Evolutionary conservation across 2,329 filamentous ascomycete genomes (phyloP).

Genomic region (Huntiella omanensis): DNA sequence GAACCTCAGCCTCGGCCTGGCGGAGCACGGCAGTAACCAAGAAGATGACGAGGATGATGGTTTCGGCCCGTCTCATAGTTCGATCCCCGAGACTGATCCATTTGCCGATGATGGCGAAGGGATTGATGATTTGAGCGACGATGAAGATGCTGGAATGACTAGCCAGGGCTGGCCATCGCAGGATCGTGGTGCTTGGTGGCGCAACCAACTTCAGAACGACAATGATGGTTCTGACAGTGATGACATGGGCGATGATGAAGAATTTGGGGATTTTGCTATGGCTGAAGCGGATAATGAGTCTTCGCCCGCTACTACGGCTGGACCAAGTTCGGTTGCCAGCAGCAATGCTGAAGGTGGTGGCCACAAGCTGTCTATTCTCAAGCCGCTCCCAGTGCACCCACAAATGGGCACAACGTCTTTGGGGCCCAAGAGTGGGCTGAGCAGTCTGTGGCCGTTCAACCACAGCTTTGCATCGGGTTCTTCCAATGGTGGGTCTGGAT

Average conservation of each 20-base stretch:
- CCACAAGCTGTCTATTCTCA: conserved; percentile 28
- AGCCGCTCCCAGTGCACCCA: conserved; percentile 35
- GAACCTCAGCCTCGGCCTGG: conserved; percentile 30
- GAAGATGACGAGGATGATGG: conserved; percentile 19
- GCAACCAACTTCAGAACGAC: conserved; percentile 19
- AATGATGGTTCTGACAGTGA: conserved; percentile 25
- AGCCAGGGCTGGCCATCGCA: not conserved
- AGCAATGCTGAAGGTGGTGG: conserved; percentile 14
- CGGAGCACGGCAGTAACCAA: conserved; percentile 24
- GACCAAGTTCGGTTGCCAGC: not conserved
- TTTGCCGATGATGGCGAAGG: conserved; percentile 36
- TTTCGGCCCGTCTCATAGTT: conserved; percentile 9
- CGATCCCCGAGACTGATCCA: conserved; percentile 23
- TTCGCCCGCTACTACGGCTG: not conserved
- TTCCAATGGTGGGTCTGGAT: not conserved
- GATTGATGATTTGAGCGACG: conserved; percentile 34
- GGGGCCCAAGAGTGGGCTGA: conserved; percentile 22
- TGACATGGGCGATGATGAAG: conserved; percentile 36
- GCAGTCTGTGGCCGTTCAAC: conserved; percentile 41
- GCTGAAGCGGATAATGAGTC: conserved; percentile 28
- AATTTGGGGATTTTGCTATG: conserved; percentile 52
- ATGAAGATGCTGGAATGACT: conserved; percentile 21
- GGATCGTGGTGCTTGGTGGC: conserved; percentile 30
- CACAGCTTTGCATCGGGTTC: conserved; percentile 1
- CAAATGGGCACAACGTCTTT: conserved; percentile 17